A percentile compares a stretch with the other conserved stretches of the same genome.
These are phyloP conservation scores for Cyclotella cryptica DNA, from an alignment of 108 stramenopile species.

Conservation along the genomic window DNA sequence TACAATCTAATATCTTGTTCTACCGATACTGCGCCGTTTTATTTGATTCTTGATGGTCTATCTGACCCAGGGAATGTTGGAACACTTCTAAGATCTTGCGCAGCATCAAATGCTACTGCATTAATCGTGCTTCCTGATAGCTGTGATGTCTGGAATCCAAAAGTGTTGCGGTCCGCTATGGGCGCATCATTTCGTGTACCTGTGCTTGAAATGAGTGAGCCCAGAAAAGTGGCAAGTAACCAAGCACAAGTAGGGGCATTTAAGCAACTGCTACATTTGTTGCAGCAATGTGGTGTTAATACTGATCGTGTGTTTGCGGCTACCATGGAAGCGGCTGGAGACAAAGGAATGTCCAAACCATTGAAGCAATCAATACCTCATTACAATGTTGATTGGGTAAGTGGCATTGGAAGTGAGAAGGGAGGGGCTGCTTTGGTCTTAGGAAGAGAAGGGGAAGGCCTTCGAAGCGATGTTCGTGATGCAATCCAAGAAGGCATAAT, in stretches of 20 bases:
- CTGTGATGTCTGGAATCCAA: constrained; percentile 90
- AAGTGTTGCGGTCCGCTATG: constrained; percentile 84
- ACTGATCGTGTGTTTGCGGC: constrained; percentile 66
- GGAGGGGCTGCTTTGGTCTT: constrained; percentile 72
- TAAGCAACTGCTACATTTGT: constrained; percentile 19
- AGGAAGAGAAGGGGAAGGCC: constrained; percentile 81
- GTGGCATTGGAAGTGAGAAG: constrained; percentile 5
- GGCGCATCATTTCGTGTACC: constrained; percentile 85
- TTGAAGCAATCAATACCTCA: constrained; percentile 42
- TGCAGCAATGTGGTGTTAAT: constrained; percentile 54
- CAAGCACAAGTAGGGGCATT: constrained; percentile 20
- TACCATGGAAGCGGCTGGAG: constrained; percentile 69
- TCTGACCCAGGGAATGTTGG: constrained; percentile 92
- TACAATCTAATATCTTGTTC: constrained; percentile 14
- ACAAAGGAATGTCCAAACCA: constrained; percentile 10
- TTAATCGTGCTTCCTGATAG: constrained; percentile 75
- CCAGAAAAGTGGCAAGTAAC: constrained; percentile 36
- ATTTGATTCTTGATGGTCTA: constrained; percentile 84
- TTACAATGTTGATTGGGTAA: constrained; percentile 68
- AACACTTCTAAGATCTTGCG: constrained; percentile 71
- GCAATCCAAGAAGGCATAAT: constrained; percentile 56
- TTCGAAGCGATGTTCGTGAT: constrained; percentile 61
- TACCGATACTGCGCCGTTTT: constrained; percentile 47
- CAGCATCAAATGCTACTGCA: constrained; percentile 72
- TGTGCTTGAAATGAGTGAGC: constrained; percentile 46